A percentile compares a stretch with the other conserved stretches of the same genome.
Conservation (phyloP, 352 stramenopile species). For the Pythium pyrilobum region DNA sequence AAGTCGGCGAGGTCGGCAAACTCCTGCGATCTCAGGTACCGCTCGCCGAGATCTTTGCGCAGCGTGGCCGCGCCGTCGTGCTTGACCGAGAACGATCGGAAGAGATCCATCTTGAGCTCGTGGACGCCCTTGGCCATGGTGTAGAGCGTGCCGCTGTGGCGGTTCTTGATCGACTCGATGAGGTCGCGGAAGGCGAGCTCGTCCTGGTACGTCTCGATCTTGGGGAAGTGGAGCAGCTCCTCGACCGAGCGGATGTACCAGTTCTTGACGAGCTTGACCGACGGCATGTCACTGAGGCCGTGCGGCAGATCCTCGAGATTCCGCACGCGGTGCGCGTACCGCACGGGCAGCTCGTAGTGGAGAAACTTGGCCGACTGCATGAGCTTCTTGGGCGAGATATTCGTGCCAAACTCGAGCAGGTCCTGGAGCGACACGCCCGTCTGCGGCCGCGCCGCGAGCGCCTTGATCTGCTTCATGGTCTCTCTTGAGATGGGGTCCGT, state of each 20-base stretch:
- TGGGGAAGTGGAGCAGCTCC: conserved; percentile 88
- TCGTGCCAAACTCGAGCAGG: conserved; percentile 83
- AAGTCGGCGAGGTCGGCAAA: conserved; percentile 91
- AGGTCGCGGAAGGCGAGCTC: conserved; percentile 92
- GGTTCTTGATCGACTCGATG: conserved; percentile 96
- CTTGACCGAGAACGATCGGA: conserved; percentile 63
- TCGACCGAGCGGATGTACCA: conserved; percentile 97
- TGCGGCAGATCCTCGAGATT: conserved; percentile 95
- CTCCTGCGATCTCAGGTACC: conserved; percentile 71
- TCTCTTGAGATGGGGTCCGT: conserved; percentile 19
- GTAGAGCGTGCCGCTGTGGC: conserved; percentile 97
- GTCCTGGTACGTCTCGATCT: conserved; percentile 78
- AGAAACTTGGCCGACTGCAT: conserved; percentile 95
- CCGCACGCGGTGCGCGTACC: conserved; percentile 93
- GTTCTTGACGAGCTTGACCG: conserved; percentile 92
- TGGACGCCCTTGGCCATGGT: conserved; percentile 99
- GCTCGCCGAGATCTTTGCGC: conserved; percentile 53
- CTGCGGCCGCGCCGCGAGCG: conserved; percentile 66
- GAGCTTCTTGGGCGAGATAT: conserved; percentile 79
- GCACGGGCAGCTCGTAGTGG: conserved; percentile 97
- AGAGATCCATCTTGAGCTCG: conserved; percentile 92
- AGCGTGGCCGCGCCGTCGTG: conserved; percentile 14
- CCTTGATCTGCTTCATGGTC: conserved; percentile 60
- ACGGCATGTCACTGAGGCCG: conserved; percentile 92
- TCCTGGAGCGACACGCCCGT: conserved; percentile 86